Base-by-base conservation (phyloP, 1,284 basidiomycete genomes). In the Ceratobasidium sp. region DNA sequence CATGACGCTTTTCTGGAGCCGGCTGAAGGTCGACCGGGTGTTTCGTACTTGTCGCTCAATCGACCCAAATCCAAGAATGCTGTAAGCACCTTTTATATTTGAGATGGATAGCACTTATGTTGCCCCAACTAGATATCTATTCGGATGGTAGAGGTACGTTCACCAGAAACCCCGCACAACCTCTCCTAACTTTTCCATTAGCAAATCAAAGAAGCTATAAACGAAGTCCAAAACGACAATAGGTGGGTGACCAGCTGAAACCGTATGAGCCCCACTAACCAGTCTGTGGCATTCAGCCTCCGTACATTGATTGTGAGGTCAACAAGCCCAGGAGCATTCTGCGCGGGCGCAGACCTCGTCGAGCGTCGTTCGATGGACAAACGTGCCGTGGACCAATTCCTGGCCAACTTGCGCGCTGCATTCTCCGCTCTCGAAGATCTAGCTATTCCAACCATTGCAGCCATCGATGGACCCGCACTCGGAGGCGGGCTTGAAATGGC, bases 401-500 rank as follows among this genome's bases (percentile, higher is more conserved):
- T 98, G 69, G 85, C 89, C 73, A 91, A 93, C 81, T 88, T 98
- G 38, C 91, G 96, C 46, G 86, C 86, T 48, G 90, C 94, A 14
- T 86, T 98, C 38, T 88, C 89, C 50, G 90, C 90, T 81, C 88
- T 98, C 16, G 95, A 96, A 84, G 88, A 87, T 54, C 87, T 98
- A 30, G 92, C 93, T 18, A 89, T 97, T 85, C 96, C 96, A 0
- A 96, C 94, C 8, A 93, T 98, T 76, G 95, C 95, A 18, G 95
- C 96, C 5, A 93, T 98, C 69, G 96, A 98, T 82, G 97, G 97
- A 0, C 94, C 95, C 41, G 96, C 96, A 1, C 88, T 98, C 7
- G 96, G 96, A 10, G 96, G 96, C 33, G 96, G 96, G 1, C 87
- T 97, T 44, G 96, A 98, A 84, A 86, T 98, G 75, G 89, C 92